These are phyloP conservation scores for Prototheca stagnorum DNA, from an alignment of 163 green algal species.

Conservation along the genomic window DNA sequence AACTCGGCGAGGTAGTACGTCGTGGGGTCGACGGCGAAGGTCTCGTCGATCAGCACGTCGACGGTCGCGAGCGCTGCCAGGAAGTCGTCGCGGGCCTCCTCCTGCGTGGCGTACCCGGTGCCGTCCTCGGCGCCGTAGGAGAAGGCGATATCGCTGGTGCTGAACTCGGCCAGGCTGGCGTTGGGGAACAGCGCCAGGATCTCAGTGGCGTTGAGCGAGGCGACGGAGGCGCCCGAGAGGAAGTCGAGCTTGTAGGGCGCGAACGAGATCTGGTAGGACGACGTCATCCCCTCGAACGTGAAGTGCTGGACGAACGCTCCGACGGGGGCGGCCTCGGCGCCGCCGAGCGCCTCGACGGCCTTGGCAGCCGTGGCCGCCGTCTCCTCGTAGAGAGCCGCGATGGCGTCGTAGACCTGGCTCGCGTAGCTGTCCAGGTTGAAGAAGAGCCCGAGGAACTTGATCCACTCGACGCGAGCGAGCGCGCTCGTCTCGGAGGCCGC, in stretches of 20 bases:
- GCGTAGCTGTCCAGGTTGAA: constrained; percentile 69
- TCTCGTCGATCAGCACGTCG: constrained; percentile 57
- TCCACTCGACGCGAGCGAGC: constrained; percentile 70
- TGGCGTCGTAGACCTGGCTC: constrained; percentile 33
- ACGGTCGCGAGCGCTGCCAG: constrained; percentile 6
- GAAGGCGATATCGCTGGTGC: constrained; percentile 19
- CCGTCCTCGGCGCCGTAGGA: constrained; percentile 15
- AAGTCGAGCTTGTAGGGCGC: constrained; percentile 38
- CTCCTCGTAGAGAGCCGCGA: constrained; percentile 24
- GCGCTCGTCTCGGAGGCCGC: constrained; percentile 18
- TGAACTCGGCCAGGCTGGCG: not conserved
- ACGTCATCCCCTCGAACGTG: constrained; percentile 6
- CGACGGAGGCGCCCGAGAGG: constrained; percentile 27
- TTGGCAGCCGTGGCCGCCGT: not conserved
- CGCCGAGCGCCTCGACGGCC: too few species aligned
- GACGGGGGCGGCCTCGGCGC: not conserved
- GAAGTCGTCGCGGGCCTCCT: constrained; percentile 23
- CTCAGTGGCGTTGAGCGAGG: constrained; percentile 7
- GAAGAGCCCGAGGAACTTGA: constrained; percentile 75
- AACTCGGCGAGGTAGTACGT: constrained; percentile 19
- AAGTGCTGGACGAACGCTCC: constrained; percentile 15
- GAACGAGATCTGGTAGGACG: constrained; percentile 31
- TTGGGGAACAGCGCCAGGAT: constrained; percentile 3
- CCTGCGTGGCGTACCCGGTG: constrained; percentile 14
- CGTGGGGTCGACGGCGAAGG: constrained; percentile 21